These are phyloP conservation scores for Lenzites betulinus DNA, from an alignment of 768 basidiomycete genomes.

Conservation along the genomic window DNA sequence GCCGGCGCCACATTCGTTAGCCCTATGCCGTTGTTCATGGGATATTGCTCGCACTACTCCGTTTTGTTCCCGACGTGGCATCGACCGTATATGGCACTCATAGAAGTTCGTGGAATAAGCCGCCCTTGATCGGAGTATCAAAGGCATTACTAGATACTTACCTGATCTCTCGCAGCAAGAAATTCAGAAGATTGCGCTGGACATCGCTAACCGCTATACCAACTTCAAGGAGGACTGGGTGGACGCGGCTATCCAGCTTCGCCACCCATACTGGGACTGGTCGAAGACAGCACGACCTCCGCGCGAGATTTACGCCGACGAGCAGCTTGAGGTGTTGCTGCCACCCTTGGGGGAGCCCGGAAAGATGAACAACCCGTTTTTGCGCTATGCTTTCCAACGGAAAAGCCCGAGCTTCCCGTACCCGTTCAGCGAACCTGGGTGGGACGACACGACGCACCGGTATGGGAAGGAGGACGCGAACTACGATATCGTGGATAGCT, in stretches of 20 bases:
- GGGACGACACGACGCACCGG: background rate
- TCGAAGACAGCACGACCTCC: conserved; percentile 23
- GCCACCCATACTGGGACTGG: conserved; percentile 55
- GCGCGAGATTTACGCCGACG: conserved; percentile 18
- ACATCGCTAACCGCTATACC: conserved; percentile 43
- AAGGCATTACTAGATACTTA: no score
- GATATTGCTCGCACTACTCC: background rate
- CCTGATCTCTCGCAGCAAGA: conserved; percentile 47
- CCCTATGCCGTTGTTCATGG: background rate
- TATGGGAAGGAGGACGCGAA: background rate
- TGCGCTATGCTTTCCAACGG: background rate
- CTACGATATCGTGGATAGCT: background rate
- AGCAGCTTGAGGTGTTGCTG: conserved; percentile 29
- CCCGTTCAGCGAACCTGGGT: background rate
- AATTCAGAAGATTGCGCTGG: conserved; percentile 39
- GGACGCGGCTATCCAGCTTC: conserved; percentile 37
- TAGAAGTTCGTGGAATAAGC: conserved; percentile 41
- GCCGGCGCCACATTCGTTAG: background rate
- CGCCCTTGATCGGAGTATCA: no score
- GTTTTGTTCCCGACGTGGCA: background rate
- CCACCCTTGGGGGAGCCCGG: background rate
- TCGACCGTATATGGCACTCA: conserved; percentile 35
- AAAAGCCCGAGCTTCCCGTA: background rate
- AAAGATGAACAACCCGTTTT: background rate
- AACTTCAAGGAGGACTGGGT: conserved; percentile 30